Conservation (phyloP, 2,329 filamentous ascomycete genomes). For the Cylindrodendrum hubeiense region DNA sequence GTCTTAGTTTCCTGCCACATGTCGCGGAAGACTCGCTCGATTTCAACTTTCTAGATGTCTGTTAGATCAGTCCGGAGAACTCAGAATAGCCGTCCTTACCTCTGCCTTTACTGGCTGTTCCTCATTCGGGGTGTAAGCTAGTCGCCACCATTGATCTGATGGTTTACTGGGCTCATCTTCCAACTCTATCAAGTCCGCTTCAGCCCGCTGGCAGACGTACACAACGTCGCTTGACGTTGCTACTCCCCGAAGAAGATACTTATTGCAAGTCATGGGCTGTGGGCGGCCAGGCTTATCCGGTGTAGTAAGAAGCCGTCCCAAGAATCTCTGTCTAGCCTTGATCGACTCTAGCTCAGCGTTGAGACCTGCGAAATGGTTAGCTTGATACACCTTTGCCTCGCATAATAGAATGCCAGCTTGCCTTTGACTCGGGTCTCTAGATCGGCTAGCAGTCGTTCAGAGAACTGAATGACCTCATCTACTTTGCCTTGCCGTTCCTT, state of each 20-base stretch:
- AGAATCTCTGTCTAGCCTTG: conserved; percentile 51
- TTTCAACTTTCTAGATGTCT: conserved; percentile 58
- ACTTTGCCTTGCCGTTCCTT: conserved; percentile 45
- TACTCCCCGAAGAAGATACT: conserved; percentile 65
- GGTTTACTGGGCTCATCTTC: conserved; percentile 45
- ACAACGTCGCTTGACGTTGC: conserved; percentile 60
- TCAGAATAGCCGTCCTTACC: conserved; percentile 50
- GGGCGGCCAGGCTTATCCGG: conserved; percentile 53
- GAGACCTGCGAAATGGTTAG: conserved; percentile 46
- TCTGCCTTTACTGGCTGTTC: conserved; percentile 60
- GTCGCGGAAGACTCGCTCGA: conserved; percentile 59
- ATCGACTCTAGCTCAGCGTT: conserved; percentile 48
- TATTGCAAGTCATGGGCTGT: conserved; percentile 56
- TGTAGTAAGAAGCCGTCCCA: conserved; percentile 54
- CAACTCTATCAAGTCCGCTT: conserved; percentile 58
- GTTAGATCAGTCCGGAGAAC: conserved; percentile 25
- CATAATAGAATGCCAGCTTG: conserved; percentile 40
- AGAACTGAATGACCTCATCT: conserved; percentile 50
- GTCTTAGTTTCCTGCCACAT: conserved; percentile 62
- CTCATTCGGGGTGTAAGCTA: conserved; percentile 57
- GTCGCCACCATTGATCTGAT: conserved; percentile 68
- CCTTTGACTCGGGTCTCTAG: conserved; percentile 50
- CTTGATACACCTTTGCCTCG: neutral
- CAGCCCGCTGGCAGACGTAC: conserved; percentile 62
- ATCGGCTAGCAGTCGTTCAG: conserved; percentile 50